Evolutionary conservation across 2,329 filamentous ascomycete genomes (phyloP).

Genomic region (Ascochyta koolunga): DNA sequence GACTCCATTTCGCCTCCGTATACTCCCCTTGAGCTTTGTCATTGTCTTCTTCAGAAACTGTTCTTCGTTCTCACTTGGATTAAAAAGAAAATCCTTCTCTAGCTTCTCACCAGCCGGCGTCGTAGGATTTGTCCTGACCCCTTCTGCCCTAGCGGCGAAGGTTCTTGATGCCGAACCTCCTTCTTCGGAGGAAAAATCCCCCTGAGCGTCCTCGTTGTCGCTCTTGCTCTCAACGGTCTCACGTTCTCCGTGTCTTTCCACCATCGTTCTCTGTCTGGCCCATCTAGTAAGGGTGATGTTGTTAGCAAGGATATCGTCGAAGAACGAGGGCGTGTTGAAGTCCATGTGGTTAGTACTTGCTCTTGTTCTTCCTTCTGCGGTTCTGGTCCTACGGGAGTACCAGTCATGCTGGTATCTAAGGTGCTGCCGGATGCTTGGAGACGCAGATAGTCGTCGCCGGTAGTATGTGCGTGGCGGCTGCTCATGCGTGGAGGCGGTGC

Average conservation of each 20-base stretch:
- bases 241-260: slow-evolving; percentile 30
- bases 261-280: slow-evolving; percentile 27
- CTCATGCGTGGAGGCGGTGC: slow-evolving; percentile 21
- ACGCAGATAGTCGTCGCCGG: slow-evolving; percentile 1
- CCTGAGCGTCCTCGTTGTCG: slow-evolving; percentile 11
- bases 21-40: slow-evolving; percentile 10
- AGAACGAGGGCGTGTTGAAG: slow-evolving; percentile 2
- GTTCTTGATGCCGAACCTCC: slow-evolving; percentile 3
- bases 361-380: slow-evolving; percentile 7
- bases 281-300: slow-evolving; percentile 20
- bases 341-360: slow-evolving; percentile 13
- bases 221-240: slow-evolving; percentile 7
- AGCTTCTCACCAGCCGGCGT: slow-evolving; percentile 16
- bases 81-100: slow-evolving; percentile 36
- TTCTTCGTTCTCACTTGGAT: slow-evolving; percentile 33
- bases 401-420: neutral
- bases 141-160: slow-evolving; percentile 12
- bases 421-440: neutral
- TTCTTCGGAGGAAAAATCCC: slow-evolving; percentile 5
- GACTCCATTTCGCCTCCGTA: slow-evolving; percentile 3
- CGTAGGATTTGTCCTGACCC: slow-evolving; percentile 2
- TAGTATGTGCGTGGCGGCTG: slow-evolving; percentile 24
- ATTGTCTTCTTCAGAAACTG: slow-evolving; percentile 32
- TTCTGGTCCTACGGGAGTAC: neutral
- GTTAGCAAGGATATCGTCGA: slow-evolving; percentile 8